phyloP scores from a whole-genome alignment of 73 alveolate genomes.

The Paramecium tetraurelia region DNA sequence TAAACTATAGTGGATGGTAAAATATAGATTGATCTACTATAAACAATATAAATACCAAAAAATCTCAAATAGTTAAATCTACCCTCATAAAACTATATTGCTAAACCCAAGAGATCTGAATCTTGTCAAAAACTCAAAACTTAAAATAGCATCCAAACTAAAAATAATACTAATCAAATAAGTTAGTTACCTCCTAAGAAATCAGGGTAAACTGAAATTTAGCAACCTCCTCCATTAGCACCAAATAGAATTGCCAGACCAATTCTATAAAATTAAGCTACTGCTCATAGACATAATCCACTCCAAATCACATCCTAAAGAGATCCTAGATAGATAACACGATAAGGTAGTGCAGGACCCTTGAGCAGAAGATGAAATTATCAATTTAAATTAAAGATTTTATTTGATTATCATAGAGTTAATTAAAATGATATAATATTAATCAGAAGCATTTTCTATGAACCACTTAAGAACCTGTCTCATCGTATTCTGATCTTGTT shows the following conservation, averaged over 20 bases:
- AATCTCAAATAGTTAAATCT: neutral
- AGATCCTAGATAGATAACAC: neutral
- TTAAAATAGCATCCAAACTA: neutral
- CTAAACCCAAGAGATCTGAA: neutral
- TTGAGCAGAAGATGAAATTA: neutral
- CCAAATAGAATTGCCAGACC: neutral
- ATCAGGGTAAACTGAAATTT: neutral
- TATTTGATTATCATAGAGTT: neutral
- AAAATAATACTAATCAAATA: neutral
- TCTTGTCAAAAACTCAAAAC: neutral
- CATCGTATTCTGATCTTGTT: constrained; percentile 85
- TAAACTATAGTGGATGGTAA: neutral
- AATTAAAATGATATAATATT: neutral
- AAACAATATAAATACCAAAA: neutral
- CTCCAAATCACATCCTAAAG: neutral
- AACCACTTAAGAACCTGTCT: constrained; percentile 80
- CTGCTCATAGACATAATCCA: neutral
- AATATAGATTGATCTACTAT: neutral
- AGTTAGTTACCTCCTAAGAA: neutral
- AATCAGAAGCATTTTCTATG: constrained; percentile 84
- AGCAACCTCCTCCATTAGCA: neutral
- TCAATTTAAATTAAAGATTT: neutral
- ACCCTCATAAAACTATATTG: neutral
- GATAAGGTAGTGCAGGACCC: neutral
- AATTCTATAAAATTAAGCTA: neutral